Percentiles rank a stretch among this genome's conserved stretches.
These are phyloP conservation scores for Pythium apleroticum DNA, from an alignment of 352 stramenopile genomes.

Conservation along the genomic window DNA sequence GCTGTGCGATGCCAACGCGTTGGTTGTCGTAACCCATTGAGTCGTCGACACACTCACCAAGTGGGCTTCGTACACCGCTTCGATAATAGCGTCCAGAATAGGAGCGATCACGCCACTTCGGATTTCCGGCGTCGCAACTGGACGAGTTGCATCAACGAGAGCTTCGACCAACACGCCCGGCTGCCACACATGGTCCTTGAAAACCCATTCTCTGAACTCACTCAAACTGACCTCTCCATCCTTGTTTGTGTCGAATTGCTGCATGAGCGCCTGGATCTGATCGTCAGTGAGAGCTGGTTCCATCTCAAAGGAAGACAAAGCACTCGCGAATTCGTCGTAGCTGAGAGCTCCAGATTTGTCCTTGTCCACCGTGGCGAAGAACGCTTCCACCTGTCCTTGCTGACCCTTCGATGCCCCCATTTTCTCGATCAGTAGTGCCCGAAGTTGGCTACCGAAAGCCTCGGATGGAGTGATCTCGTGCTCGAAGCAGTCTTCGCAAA, in stretches of 20 bases:
- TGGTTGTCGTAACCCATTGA: slow-evolving; percentile 43
- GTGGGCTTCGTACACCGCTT: slow-evolving; percentile 37
- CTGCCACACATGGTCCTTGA: slow-evolving; percentile 60
- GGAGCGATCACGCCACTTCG: slow-evolving; percentile 36
- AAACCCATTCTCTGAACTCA: slow-evolving; percentile 72
- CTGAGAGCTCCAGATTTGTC: slow-evolving; percentile 64
- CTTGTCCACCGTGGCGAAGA: slow-evolving; percentile 58
- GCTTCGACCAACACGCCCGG: slow-evolving; percentile 17
- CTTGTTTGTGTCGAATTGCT: slow-evolving; percentile 68
- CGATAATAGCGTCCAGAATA: slow-evolving; percentile 43
- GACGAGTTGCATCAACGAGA: neutral
- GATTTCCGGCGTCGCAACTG: slow-evolving; percentile 23
- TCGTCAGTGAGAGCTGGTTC: slow-evolving; percentile 49
- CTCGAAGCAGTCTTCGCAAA: slow-evolving; percentile 79
- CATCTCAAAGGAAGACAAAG: slow-evolving; percentile 47
- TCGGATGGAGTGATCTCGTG: slow-evolving; percentile 52
- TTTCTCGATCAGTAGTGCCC: slow-evolving; percentile 64
- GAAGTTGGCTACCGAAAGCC: slow-evolving; percentile 59
- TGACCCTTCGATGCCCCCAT: slow-evolving; percentile 42
- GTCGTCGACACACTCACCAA: slow-evolving; percentile 33
- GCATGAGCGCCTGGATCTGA: slow-evolving; percentile 50
- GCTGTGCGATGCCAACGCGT: slow-evolving; percentile 23
- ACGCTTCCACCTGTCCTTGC: slow-evolving; percentile 36
- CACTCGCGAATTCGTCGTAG: slow-evolving; percentile 52
- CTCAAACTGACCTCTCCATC: slow-evolving; percentile 65